Evolutionary conservation across 2,329 filamentous ascomycete genomes (phyloP).

Genomic region (Leptographium galeiforme): DNA sequence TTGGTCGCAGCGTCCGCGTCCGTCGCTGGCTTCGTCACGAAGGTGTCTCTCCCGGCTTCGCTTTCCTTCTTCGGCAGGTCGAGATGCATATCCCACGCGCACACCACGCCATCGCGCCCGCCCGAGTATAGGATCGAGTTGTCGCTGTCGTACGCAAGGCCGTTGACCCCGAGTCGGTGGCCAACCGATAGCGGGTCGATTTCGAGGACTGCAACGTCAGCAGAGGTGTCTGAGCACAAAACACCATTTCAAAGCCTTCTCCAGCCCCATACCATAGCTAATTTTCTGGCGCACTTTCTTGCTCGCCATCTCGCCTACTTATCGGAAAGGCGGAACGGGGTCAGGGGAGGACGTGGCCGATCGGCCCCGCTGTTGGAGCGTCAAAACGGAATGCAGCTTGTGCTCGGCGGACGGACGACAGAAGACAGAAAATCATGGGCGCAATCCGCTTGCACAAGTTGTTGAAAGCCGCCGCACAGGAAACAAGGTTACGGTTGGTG

Average conservation of each 20-base stretch:
- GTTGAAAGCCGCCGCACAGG: not conserved
- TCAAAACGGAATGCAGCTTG: not conserved
- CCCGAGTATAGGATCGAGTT: conserved; percentile 89
- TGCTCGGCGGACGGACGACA: not conserved
- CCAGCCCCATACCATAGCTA: conserved; percentile 40
- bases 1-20: conserved; percentile 15
- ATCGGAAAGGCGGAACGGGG: not conserved
- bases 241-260: no score
- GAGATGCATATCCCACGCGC: conserved; percentile 82
- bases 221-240: not conserved
- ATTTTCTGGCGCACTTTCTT: conserved; percentile 53
- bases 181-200: conserved; percentile 50
- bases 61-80: conserved; percentile 29
- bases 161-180: conserved; percentile 89
- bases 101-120: conserved; percentile 88
- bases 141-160: conserved; percentile 71
- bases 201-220: conserved; percentile 36
- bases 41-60: not conserved
- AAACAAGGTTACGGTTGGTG: not conserved
- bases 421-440: not conserved
- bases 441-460: not conserved
- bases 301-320: conserved; percentile 32
- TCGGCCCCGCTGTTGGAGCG: not conserved
- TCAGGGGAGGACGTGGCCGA: not conserved
- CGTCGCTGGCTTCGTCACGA: conserved; percentile 11